Conservation (phyloP, 306 rosid species). For the Castanopsis chinensis region DNA sequence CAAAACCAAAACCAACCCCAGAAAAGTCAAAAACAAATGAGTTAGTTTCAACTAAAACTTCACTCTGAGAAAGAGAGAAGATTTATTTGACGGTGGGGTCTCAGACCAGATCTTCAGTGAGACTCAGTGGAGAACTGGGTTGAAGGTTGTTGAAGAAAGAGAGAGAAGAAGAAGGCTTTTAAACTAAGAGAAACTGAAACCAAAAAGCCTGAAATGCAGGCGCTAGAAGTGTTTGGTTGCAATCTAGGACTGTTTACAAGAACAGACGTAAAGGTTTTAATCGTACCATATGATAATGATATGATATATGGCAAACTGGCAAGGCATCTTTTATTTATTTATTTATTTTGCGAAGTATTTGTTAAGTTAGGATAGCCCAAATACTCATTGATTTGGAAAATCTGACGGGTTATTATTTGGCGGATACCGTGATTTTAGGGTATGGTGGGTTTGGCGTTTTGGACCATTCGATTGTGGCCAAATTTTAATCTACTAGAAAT, state of each 20-base stretch:
- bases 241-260: background rate
- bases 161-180: background rate
- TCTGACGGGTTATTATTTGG: too few relatives aligned
- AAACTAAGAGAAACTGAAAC: conserved; percentile 1
- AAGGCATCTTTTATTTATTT: background rate
- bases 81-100: background rate
- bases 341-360: too few relatives aligned
- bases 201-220: conserved; percentile 32
- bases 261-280: background rate
- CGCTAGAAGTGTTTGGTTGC: background rate
- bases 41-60: background rate
- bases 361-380: too few relatives aligned
- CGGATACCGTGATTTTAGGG: too few relatives aligned
- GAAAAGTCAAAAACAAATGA: conserved; percentile 2
- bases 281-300: background rate
- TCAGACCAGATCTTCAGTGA: background rate
- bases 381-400: too few relatives aligned
- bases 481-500: too few relatives aligned
- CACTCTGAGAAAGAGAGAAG: background rate
- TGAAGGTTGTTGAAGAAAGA: background rate
- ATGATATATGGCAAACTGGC: background rate
- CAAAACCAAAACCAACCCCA: conserved; percentile 15
- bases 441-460: too few relatives aligned
- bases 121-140: background rate
- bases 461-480: too few relatives aligned